Base-by-base conservation (phyloP, 176 grass and related monocot genomes). In the Dactylis glomerata region DNA sequence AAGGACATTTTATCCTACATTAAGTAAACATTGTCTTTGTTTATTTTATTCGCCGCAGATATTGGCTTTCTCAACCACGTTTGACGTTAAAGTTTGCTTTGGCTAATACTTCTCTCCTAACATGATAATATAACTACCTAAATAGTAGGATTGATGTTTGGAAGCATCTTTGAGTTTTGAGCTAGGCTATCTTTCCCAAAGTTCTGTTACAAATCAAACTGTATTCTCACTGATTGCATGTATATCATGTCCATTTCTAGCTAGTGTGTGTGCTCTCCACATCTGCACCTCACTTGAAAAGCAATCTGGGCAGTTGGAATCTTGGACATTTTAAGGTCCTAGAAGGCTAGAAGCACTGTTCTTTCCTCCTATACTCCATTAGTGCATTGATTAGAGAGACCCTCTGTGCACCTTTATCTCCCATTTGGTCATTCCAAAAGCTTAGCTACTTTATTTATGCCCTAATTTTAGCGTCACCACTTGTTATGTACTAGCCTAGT, bases 401-500 rank as follows among this genome's bases (percentile, higher is more conserved):
- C 30, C 28, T 36, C 0, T 17, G 16, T 32, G 45, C 31, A 22
- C 33, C 32, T 7, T 73, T 70, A n/a, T 66, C 26, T 73, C 45
- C 15, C 42, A 56, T 72, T 78, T 81, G 73, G 22, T 15, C 65
- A 90, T 70, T 28, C 52, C 19, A 82, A 78, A 82, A 82, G 63
- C 3, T 58, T 52, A 63, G 17, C 5, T 28, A 66, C 73, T 78
- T 77, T 26, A 71, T 23, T 23, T 34, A 72, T 64, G 34, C 42
- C 41, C 44, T 78, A 86, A 51, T 86, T 73, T 90, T 47, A 47
- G 6, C 67, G 16, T 45, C 17, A 49, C 22, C 56, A 66, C 79
- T 79, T 86, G 78, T 66, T 81, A 72, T 86, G 72, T 45, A 42
- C 8, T 42, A 68, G 52, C 66, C 49, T 85, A 90, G 84, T 79